Evolutionary conservation across 352 stramenopile species (phyloP).

Genomic region (Globisporangium takayamanum): DNA sequence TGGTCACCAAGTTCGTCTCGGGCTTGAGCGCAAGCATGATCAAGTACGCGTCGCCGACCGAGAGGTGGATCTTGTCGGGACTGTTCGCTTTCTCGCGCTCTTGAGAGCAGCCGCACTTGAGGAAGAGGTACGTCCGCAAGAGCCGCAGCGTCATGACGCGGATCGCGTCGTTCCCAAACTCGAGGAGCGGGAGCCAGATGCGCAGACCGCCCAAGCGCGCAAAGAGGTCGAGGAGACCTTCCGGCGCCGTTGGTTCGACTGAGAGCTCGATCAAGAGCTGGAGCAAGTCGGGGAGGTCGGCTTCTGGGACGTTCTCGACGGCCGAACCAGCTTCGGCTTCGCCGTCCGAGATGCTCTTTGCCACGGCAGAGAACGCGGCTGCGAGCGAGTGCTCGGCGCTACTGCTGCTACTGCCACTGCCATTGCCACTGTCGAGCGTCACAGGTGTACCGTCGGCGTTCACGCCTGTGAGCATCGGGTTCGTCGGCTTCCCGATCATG

Average conservation of each 20-base stretch:
- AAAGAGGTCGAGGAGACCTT: conserved; percentile 70
- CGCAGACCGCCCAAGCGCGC: conserved; percentile 65
- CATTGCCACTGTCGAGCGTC: conserved; percentile 30
- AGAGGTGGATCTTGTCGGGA: conserved; percentile 71
- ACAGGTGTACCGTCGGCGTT: conserved; percentile 55
- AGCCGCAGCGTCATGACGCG: conserved; percentile 78
- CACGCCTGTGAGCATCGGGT: conserved; percentile 54
- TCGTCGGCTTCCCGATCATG: conserved; percentile 82
- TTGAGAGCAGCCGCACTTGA: conserved; percentile 66
- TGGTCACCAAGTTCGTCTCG: conserved; percentile 51
- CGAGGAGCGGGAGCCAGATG: conserved; percentile 77
- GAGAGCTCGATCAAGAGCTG: conserved; percentile 77
- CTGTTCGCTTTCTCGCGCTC: conserved; percentile 59
- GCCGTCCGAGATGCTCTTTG: conserved; percentile 58
- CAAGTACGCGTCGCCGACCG: conserved; percentile 68
- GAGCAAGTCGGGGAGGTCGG: conserved; percentile 67
- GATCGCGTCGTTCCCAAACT: conserved; percentile 64
- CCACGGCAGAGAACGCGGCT: conserved; percentile 28
- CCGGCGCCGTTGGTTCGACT: conserved; percentile 56
- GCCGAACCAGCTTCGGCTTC: conserved; percentile 61
- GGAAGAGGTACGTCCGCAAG: conserved; percentile 68
- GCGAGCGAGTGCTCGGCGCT: conserved; percentile 23
- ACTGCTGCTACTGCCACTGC: not conserved
- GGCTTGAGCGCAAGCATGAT: conserved; percentile 78
- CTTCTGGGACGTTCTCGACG: conserved; percentile 69